Evolutionary conservation across 768 basidiomycete genomes (phyloP), one percentile per base, ranked within the genome.

Genomic region (Termitomyces sp.): DNA sequence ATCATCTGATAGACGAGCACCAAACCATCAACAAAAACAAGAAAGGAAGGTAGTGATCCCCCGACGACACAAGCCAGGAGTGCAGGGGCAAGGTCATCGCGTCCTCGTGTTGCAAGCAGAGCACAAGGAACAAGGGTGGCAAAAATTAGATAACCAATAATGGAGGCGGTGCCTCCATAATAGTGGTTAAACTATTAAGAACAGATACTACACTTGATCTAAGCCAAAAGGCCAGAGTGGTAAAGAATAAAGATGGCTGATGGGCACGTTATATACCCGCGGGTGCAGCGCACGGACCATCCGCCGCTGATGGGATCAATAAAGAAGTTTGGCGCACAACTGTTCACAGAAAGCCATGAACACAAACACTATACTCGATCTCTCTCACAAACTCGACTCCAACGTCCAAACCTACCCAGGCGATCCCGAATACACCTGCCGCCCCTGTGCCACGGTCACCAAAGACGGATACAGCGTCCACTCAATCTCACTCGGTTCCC

Each of bases 151-250:
- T 78, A 78, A 78, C 77, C 77, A 77, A 61, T 37, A 78, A 77
- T 78, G 73, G 73, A 72, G 73, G 73, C 77, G 70, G 74, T 78
- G 78, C 73, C 75, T 70, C 72, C 75, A 78, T 78, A 78, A 79
- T 79, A 79, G 77, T 77, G 77, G 76, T 84, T 84, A 84, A 83
- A 84, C 82, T 84, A 83, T 84, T 84, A 87, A 90, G 87, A 89
- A 90, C 89, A 91, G 88, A 89, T 91, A 90, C 89, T 90, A 91
- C 89, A 91, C 88, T 90, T 89, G 87, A 89, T 91, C 89, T 89
- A 90, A 90, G 89, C 88, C 87, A 89, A 89, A 87, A 89, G 87
- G 86, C 87, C 87, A 87, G 87, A 89, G 86, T 87, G 87, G 86
- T 87, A 78, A 84, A 57, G 79, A 76, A 62, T 63, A 62, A 42